Evolutionary conservation across 2,329 filamentous ascomycete species (phyloP).

Genomic region (Beauveria rudraprayagi): DNA sequence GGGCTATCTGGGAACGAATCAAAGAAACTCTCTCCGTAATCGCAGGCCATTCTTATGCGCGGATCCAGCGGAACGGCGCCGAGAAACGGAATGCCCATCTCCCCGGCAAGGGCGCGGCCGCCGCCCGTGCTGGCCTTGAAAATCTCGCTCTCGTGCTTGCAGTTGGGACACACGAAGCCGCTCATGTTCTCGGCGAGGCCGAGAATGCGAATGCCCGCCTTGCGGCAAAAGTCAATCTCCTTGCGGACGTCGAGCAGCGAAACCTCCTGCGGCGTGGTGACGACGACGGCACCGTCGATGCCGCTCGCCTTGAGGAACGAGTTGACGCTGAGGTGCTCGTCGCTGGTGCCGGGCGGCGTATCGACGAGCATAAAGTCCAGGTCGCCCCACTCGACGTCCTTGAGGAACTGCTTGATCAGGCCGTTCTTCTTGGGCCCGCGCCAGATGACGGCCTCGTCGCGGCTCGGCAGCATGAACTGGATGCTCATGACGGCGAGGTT

Average conservation of each 20-base stretch:
- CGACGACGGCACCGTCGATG: conserved; percentile 85
- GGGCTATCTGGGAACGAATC: conserved; percentile 91
- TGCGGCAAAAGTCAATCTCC: conserved; percentile 95
- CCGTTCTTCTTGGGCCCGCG: conserved; percentile 97
- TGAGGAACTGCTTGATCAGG: conserved; percentile 93
- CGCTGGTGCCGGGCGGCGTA: conserved; percentile 88
- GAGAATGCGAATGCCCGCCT: conserved; percentile 81
- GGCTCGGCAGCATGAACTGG: conserved; percentile 93
- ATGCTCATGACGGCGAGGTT: conserved; percentile 96
- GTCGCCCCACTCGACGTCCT: conserved; percentile 96
- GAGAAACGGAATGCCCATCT: conserved; percentile 82
- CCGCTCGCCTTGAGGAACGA: conserved; percentile 83
- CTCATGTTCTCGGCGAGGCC: conserved; percentile 98
- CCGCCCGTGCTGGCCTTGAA: conserved; percentile 90
- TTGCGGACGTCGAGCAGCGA: conserved; percentile 87
- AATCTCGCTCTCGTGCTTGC: conserved; percentile 73
- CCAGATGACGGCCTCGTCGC: conserved; percentile 96
- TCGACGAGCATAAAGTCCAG: conserved; percentile 90
- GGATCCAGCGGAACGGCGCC: conserved; percentile 88
- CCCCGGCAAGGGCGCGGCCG: conserved; percentile 68
- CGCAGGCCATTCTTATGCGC: conserved; percentile 89
- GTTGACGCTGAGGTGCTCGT: conserved; percentile 93
- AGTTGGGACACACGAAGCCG: conserved; percentile 91
- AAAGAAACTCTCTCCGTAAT: conserved; percentile 96
- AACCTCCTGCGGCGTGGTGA: conserved; percentile 94